Evolutionary conservation across 169 alveolate species (phyloP), one percentile per base, ranked within the genome.

Genomic region (Plasmodium knowlesi): DNA sequence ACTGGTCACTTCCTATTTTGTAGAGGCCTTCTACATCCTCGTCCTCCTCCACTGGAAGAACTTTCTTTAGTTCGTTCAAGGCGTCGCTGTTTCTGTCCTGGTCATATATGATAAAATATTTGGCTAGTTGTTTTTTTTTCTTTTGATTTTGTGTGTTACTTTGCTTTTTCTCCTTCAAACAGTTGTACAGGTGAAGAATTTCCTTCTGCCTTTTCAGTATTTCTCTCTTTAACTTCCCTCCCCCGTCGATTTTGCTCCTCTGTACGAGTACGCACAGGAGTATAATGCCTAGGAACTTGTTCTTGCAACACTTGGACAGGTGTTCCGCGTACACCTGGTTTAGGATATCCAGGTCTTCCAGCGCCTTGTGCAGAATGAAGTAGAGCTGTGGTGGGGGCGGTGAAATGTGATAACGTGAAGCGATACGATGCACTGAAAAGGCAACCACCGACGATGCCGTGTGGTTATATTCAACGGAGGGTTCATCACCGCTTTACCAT

Each of bases 181-280:
- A 19, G 19, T 90, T 30, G 41, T 90, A 90, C 25, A 67, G 43
- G 16, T 46, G 46, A 3, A 80, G 34, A 70, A 90, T 90, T 12
- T 61, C 92, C 30, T 80, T 81, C 73, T 80, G 85, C 43, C 54
- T 90, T 25, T 90, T 82, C 54, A 78, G 41, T 19, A 90, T 81
- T 82, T 82, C 92, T 53, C 76, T 80, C 71, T 81, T 90, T 90
- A 90, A 16, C 53, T 61, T 34, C 39, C 95, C 95, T 2, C 95
- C 95, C 4, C 95, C 95, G 39, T 90, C 95, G n/a, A 90, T 90
- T 81, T 82, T 80, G 22, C 53, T 61, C 54, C 95, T 67, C 12
- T 90, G 89, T 9, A 90, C 84, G 46, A 90, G 57, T n/a, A 81
- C 95, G 30, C 95, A 46, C 34, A 90, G 32, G 0, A 90, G 84